phyloP scores from a whole-genome alignment of 2,329 filamentous ascomycete species.

The Phaeosphaeriaceae sp. region DNA sequence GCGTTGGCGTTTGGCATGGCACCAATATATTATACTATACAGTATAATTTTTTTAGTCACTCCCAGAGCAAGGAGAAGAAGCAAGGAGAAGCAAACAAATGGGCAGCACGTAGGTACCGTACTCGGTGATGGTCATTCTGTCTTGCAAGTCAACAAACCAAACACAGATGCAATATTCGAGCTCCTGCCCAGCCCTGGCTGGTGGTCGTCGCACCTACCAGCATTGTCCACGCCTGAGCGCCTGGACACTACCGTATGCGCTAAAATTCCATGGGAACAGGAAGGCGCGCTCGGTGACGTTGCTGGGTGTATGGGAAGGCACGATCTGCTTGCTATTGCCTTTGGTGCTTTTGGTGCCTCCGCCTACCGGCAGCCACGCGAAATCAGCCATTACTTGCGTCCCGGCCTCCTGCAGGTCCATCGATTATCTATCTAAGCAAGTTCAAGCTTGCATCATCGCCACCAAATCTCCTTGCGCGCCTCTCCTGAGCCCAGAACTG shows the following conservation, averaged over 20 bases:
- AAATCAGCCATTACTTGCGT: conserved; percentile 8
- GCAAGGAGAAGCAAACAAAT: neutral
- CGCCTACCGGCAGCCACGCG: conserved; percentile 16
- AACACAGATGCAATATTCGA: too few relatives aligned
- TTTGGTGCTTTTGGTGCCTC: neutral
- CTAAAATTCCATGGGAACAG: neutral
- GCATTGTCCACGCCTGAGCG: conserved; percentile 6
- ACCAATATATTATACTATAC: too few relatives aligned
- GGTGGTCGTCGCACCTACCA: conserved; percentile 5
- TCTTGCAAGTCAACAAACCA: too few relatives aligned
- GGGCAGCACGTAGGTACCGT: neutral
- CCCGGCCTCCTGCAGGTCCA: conserved; percentile 13
- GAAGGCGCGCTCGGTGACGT: conserved; percentile 32
- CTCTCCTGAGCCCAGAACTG: conserved; percentile 21
- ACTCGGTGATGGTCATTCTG: neutral
- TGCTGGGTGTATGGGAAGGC: conserved; percentile 22
- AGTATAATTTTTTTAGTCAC: too few relatives aligned
- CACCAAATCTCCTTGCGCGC: conserved; percentile 7
- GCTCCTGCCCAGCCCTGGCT: neutral
- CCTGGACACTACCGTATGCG: conserved; percentile 13
- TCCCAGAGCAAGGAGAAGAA: neutral
- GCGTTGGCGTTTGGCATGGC: too few relatives aligned
- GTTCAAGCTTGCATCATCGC: conserved; percentile 1
- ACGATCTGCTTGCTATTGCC: conserved; percentile 24
- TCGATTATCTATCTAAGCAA: neutral